phyloP scores from a whole-genome alignment of 352 stramenopile genomes.

The Phytophthora aleatoria region DNA sequence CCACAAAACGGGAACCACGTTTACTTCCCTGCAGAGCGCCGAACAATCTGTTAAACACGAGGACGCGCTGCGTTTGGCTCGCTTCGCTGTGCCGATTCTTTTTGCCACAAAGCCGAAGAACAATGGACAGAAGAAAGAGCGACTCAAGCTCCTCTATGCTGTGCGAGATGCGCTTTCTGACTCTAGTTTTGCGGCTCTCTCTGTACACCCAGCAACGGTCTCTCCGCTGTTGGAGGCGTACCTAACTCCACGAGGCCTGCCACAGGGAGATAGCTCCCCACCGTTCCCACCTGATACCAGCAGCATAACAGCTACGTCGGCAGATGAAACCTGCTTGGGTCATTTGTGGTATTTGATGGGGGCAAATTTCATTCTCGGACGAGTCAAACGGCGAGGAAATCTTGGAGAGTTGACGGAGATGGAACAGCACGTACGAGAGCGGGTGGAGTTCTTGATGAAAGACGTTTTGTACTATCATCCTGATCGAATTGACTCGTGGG shows the following conservation, averaged over 20 bases:
- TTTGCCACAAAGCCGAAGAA: slow-evolving; percentile 58
- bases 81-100: slow-evolving; percentile 67
- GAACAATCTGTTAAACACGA: slow-evolving; percentile 26
- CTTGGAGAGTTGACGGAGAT: slow-evolving; percentile 62
- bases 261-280: slow-evolving; percentile 31
- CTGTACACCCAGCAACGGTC: slow-evolving; percentile 10
- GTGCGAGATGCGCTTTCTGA: slow-evolving; percentile 52
- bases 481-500: slow-evolving; percentile 66
- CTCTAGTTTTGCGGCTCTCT: slow-evolving; percentile 28
- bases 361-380: slow-evolving; percentile 71
- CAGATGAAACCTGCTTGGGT: slow-evolving; percentile 43
- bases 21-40: slow-evolving; percentile 38
- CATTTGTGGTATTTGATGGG: slow-evolving; percentile 78
- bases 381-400: slow-evolving; percentile 65
- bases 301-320: not conserved
- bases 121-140: slow-evolving; percentile 79
- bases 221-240: slow-evolving; percentile 35
- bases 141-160: slow-evolving; percentile 64
- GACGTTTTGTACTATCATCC: slow-evolving; percentile 69
- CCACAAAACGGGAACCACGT: slow-evolving; percentile 56
- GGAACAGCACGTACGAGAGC: slow-evolving; percentile 61
- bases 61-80: slow-evolving; percentile 42
- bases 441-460: slow-evolving; percentile 59
- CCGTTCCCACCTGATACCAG: slow-evolving; percentile 20
- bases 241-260: slow-evolving; percentile 40